These are phyloP conservation scores for Glaciozyma antarctica DNA, from an alignment of 768 basidiomycete species.

Conservation along the genomic window DNA sequence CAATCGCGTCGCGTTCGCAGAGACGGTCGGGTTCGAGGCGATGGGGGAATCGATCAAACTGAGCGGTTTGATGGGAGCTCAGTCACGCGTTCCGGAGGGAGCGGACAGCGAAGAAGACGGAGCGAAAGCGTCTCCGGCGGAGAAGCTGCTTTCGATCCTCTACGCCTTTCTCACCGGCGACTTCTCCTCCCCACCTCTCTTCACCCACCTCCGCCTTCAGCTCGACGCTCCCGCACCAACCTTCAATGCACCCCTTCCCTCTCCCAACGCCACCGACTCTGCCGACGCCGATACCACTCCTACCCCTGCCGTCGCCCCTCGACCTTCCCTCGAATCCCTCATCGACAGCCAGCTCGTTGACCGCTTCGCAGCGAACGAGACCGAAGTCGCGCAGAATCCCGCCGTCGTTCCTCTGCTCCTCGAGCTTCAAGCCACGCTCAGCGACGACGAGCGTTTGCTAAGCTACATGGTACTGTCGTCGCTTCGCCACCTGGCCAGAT, in stretches of 20 bases:
- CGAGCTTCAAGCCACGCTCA: conserved; percentile 1
- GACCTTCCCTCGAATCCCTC: background rate
- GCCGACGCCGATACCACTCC: background rate
- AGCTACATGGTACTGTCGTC: background rate
- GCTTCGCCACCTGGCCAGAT: background rate
- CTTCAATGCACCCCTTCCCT: no score
- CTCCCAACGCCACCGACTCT: background rate
- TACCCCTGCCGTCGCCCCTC: background rate
- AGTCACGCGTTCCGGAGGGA: background rate
- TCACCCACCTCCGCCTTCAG: background rate
- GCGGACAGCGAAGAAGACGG: background rate
- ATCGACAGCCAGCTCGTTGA: background rate
- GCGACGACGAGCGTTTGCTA: background rate
- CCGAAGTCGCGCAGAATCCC: background rate
- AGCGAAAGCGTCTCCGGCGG: background rate
- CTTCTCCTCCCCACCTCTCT: conserved; percentile 5
- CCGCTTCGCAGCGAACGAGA: background rate
- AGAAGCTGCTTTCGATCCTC: conserved; percentile 5
- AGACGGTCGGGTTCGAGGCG: conserved; percentile 3
- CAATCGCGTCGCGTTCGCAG: background rate
- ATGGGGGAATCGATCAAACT: conserved; percentile 5
- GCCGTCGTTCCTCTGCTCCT: background rate
- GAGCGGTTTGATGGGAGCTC: background rate
- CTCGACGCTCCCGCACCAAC: background rate
- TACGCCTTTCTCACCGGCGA: conserved; percentile 11